Conservation (phyloP, 2,329 filamentous ascomycete species). For the Penicillium sp. region DNA sequence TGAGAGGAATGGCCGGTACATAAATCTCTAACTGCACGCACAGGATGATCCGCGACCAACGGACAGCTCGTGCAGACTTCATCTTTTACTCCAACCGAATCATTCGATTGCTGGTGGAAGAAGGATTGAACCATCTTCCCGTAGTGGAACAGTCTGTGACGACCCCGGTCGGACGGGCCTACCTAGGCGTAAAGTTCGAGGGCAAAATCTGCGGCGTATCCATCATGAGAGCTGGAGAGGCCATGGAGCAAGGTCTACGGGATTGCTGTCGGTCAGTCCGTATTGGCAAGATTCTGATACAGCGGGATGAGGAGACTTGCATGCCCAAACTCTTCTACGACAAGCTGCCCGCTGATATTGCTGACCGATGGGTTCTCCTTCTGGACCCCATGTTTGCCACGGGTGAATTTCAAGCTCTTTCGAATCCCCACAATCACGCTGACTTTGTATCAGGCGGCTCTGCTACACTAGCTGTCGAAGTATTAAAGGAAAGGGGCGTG, state of each 20-base stretch:
- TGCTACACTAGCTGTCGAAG: slow-evolving; percentile 93
- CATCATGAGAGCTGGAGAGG: slow-evolving; percentile 96
- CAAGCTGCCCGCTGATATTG: slow-evolving; percentile 91
- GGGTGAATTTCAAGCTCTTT: slow-evolving; percentile 49
- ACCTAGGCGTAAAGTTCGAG: slow-evolving; percentile 89
- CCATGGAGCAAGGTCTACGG: slow-evolving; percentile 94
- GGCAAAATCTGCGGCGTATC: slow-evolving; percentile 98
- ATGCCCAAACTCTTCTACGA: slow-evolving; percentile 95
- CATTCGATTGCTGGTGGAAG: slow-evolving; percentile 91
- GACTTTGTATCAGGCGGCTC: slow-evolving; percentile 65
- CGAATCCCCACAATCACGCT: slow-evolving; percentile 5
- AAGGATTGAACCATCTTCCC: slow-evolving; percentile 93
- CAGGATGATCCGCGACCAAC: slow-evolving; percentile 92
- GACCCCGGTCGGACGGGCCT: slow-evolving; percentile 82
- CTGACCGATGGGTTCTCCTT: slow-evolving; percentile 84
- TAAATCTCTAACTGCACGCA: slow-evolving; percentile 11
- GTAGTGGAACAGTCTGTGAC: slow-evolving; percentile 84
- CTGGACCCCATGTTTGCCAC: slow-evolving; percentile 99
- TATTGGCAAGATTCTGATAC: slow-evolving; percentile 97
- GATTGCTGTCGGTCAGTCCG: slow-evolving; percentile 97
- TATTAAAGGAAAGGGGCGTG: slow-evolving; percentile 82
- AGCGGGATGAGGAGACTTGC: slow-evolving; percentile 90
- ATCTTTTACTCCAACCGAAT: slow-evolving; percentile 99
- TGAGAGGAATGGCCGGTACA: background rate
- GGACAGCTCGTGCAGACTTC: slow-evolving; percentile 88